Evolutionary conservation across 2,329 filamentous ascomycete species (phyloP), one percentile per base, ranked within the genome.

Genomic region (Cladosporium oxysporum): DNA sequence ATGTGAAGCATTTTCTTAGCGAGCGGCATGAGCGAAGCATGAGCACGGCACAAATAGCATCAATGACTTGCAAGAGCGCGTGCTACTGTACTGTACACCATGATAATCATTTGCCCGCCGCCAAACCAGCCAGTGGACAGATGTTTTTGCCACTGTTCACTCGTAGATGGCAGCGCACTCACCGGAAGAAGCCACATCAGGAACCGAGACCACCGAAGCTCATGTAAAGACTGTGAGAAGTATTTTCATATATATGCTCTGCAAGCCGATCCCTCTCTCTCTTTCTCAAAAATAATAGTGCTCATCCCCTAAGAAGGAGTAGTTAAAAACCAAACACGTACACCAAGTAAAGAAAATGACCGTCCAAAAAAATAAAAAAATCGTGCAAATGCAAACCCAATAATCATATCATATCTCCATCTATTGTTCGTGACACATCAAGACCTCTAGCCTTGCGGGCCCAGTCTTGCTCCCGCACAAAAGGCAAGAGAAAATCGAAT

Each of bases 201-300:
- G 37, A 44, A n/a, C 1, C 16, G n/a, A 44, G n/a, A 8, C 35
- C 35, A 37, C 35, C 14, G 11, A 16, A 28, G 49, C 28, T 55
- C 52, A 23, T 21, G 52, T 62, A 62, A 62, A 62, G 60, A 62
- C 60, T n/a, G 60, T 55, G 49, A 33, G 33, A 41, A 55, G 49
- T 62, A 41, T 62, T 55, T 62, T 53, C 49, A 50, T 62, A 49
- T 53, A 41, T 23, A n/a, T 37, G 14, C 37, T 41, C 28, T 21
- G 21, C 23, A 8, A 60, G 21, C 7, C 37, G 1, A n/a, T 44
- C 37, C 6, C 37, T n/a, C 37, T n/a, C 37, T 12, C 29, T 31
- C 29, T 31, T 10, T 31, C 29, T 31, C 29, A 16, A 29, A 33
- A 16, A 37, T 2, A 50, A 41, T 21, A 21, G 2, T 23, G n/a